Percentiles rank a stretch among this genome's conserved stretches.
Conservation (phyloP, 352 stramenopile species). For the Pythium sp. region DNA sequence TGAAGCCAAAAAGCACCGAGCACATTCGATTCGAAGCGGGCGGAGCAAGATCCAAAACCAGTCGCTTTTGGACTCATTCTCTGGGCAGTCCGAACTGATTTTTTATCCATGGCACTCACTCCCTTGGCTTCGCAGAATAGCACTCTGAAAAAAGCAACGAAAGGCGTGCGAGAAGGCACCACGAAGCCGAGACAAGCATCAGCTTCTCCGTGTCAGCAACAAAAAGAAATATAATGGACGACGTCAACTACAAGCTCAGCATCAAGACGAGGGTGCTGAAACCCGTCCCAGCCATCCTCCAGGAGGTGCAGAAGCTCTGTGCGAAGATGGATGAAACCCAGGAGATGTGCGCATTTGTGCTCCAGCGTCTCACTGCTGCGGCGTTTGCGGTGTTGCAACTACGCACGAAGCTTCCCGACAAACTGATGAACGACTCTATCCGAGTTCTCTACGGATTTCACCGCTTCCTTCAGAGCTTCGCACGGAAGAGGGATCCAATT, state of each 20-base stretch:
- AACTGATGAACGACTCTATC: not conserved
- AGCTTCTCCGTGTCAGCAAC: too few relatives aligned
- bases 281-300: not conserved
- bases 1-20: too few relatives aligned
- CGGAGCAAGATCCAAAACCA: too few relatives aligned
- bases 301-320: not conserved
- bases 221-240: not conserved
- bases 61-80: too few relatives aligned
- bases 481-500: not conserved
- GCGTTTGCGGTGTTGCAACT: not conserved
- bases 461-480: not conserved
- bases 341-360: not conserved
- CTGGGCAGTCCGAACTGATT: too few relatives aligned
- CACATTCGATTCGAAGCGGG: too few relatives aligned
- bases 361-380: not conserved
- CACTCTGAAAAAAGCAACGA: too few relatives aligned
- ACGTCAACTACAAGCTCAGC: not conserved
- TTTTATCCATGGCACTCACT: too few relatives aligned
- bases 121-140: too few relatives aligned
- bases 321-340: not conserved
- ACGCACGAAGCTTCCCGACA: not conserved
- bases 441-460: not conserved
- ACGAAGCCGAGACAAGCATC: too few relatives aligned
- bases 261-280: not conserved
- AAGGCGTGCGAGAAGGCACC: too few relatives aligned